Evolutionary conservation across 352 stramenopile species (phyloP).

Genomic region (Pythium vanterpoolii): DNA sequence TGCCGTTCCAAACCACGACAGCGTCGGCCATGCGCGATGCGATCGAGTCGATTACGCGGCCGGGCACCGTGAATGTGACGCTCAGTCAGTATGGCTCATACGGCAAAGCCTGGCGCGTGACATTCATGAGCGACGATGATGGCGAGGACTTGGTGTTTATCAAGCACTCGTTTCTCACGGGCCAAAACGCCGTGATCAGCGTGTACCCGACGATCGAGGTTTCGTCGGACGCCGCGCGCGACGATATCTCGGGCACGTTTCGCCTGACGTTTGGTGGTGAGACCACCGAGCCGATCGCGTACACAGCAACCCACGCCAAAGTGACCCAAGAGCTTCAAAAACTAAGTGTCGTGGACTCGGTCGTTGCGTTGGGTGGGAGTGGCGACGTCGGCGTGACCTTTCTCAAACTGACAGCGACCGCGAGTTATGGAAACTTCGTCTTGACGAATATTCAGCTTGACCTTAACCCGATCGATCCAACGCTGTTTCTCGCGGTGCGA

Average conservation of each 20-base stretch:
- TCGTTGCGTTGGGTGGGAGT: slow-evolving; percentile 44
- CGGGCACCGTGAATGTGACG: slow-evolving; percentile 84
- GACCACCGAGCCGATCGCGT: slow-evolving; percentile 50
- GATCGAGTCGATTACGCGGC: slow-evolving; percentile 82
- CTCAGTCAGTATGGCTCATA: slow-evolving; percentile 54
- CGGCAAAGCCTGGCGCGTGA: slow-evolving; percentile 90
- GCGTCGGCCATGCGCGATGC: slow-evolving; percentile 78
- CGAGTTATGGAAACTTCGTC: slow-evolving; percentile 23
- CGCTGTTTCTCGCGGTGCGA: slow-evolving; percentile 52
- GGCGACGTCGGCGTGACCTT: slow-evolving; percentile 60
- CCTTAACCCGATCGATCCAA: slow-evolving; percentile 48
- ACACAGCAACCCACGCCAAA: slow-evolving; percentile 66
- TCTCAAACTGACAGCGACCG: slow-evolving; percentile 45
- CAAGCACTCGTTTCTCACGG: slow-evolving; percentile 72
- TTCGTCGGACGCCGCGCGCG: slow-evolving; percentile 43
- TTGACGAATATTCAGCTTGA: slow-evolving; percentile 47
- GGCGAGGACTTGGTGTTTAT: slow-evolving; percentile 69
- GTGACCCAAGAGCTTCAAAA: slow-evolving; percentile 71
- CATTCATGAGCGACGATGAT: slow-evolving; percentile 74
- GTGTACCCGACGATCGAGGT: slow-evolving; percentile 68
- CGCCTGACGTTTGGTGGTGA: slow-evolving; percentile 50
- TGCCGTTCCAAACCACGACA: slow-evolving; percentile 77
- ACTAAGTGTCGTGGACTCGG: slow-evolving; percentile 50
- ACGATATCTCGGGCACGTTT: slow-evolving; percentile 68
- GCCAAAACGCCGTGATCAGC: slow-evolving; percentile 60